Base-by-base conservation (phyloP, 2,329 filamentous ascomycete genomes). In the Ophiostoma quercus region DNA sequence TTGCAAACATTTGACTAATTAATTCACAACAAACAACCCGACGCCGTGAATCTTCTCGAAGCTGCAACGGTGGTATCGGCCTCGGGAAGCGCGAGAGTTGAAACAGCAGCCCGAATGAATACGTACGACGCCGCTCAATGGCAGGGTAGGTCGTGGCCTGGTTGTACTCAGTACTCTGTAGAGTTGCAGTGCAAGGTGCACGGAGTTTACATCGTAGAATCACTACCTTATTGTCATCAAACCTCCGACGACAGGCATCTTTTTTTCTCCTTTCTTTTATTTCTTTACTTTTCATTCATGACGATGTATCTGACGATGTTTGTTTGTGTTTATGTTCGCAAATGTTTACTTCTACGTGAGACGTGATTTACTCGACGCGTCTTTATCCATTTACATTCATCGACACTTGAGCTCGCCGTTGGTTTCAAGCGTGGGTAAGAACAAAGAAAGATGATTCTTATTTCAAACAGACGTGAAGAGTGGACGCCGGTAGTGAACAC, bases 361-460 rank as follows among this genome's bases (percentile, higher is more conserved):
- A 47, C 19, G 43, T 47, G 43, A 7, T 19, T 47, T n/a, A 47
- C 43, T 16, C 9, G 7, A 57, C 51, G 51, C 51, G 51, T 57
- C 51, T 22, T 57, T 57, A n/a, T 47, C 43, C 43, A 47, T 57
- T 57, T 57, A 11, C 8, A 34, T 34, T 3, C 34, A 34, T 34
- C 34, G 34, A 34, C 8, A 57, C 16, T 57, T 25, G 22, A 57
- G 51, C n/a, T 57, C 7, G n/a, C n/a, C 51, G n/a, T 11, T 57
- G 51, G 22, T 57, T 57, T 57, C 51, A 57, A 29, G 11, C 51
- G 51, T 25, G 51, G 51, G 51, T 25, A 51, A 29, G 51, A 57
- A 57, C 22, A 57, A 57, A 57, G 51, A 57, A 57, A 47, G 16
- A 47, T 47, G 43, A n/a, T 47, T 47, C 19, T n/a, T n/a, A 47